Evolutionary conservation across 495 filamentous ascomycete genomes (phyloP), one percentile per base, ranked within the genome.

Genomic region (Penicillium lividum): DNA sequence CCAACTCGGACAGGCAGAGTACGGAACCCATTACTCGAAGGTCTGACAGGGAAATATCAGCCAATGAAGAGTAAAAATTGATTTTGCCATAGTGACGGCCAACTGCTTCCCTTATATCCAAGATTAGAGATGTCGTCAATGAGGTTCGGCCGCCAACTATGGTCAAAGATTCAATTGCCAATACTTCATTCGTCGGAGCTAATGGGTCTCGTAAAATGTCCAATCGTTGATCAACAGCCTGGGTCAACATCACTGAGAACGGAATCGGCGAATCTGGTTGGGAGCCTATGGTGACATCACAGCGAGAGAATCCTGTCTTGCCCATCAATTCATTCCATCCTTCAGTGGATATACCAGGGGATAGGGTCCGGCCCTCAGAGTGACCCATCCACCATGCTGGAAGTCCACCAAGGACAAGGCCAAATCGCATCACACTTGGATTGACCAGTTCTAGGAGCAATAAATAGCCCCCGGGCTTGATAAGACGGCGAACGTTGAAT

Each of bases 391-490:
- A 86, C 82, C 83, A 86, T 0, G 73, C 79, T 6, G 77, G 70
- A 0, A 84, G 62, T 3, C 63, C 62, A 16, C 71, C 71, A 2
- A 84, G 68, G 4, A 80, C 63, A 16, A 73, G 48, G 0, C 59
- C 60, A 28, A 69, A 59, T 7, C 59, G 59, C 36, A 74, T 56
- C 5, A 59, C 60, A 4, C 64, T 69, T 7, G 72, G 62, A 38
- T 74, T 59, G 0, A 76, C 80, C 4, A 80, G 22, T 53, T 86
- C 83, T 0, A 76, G 44, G 4, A 84, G 18, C 0, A 85, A 16
- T 1, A 86, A 58, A 52, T 75, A 76, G 3, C 84, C 84, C 22
- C 82, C 84, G 7, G 84, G 82, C 51, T 79, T 82, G 11, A 87
- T 53, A 0, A 87, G 64, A 7, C 60, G 60, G 10, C 69, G 67